phyloP scores from a whole-genome alignment of 1,284 basidiomycete genomes.

The Peniophora sp. region DNA sequence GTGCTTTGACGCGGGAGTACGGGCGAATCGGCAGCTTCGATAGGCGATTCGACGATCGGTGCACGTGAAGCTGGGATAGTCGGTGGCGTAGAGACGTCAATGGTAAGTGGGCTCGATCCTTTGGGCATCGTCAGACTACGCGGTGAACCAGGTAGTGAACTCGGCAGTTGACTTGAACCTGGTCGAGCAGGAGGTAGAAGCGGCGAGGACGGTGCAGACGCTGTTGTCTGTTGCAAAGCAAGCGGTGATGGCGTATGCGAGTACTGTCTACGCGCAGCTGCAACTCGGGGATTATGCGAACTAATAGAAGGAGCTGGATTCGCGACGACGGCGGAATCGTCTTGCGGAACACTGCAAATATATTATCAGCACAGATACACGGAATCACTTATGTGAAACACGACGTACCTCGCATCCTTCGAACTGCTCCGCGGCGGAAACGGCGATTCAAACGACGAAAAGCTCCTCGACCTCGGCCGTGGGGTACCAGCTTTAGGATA shows the following conservation, averaged over 20 bases:
- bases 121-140: too few relatives aligned
- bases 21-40: constrained; percentile 1
- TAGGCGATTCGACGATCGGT: too few relatives aligned
- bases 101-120: too few relatives aligned
- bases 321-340: constrained; percentile 5
- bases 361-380: too few relatives aligned
- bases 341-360: constrained; percentile 2
- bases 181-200: too few relatives aligned
- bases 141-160: too few relatives aligned
- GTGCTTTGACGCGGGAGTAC: background rate
- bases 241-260: constrained; percentile 41
- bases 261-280: constrained; percentile 8
- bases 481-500: constrained; percentile 41
- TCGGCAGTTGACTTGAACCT: too few relatives aligned
- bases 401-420: constrained; percentile 28
- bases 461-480: constrained; percentile 65
- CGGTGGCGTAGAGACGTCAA: too few relatives aligned
- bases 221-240: constrained; percentile 20
- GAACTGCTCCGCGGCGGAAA: constrained; percentile 15
- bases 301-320: background rate
- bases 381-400: too few relatives aligned
- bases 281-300: constrained; percentile 1
- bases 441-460: constrained; percentile 54
- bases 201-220: too few relatives aligned
- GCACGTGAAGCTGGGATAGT: too few relatives aligned